These are phyloP conservation scores for Candida incommunis DNA, from an alignment of 805 yeast genomes.

Conservation along the genomic window DNA sequence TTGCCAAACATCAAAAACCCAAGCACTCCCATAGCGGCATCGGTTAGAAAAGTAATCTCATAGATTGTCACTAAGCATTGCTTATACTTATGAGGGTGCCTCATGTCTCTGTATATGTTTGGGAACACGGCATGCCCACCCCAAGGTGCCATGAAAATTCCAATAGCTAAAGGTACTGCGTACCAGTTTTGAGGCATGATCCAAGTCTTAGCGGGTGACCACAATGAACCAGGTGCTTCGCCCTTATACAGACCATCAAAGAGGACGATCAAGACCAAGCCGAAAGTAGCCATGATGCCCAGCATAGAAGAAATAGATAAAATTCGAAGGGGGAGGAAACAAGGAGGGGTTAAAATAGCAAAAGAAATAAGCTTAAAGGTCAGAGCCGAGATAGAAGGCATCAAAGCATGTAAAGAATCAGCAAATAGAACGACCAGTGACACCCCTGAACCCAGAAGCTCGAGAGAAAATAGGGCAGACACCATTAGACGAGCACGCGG, in stretches of 20 bases:
- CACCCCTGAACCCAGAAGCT: conserved; percentile 69
- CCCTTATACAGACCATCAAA: conserved; percentile 50
- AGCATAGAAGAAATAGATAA: conserved; percentile 53
- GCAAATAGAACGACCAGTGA: conserved; percentile 71
- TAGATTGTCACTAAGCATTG: conserved; percentile 43
- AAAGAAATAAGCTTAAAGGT: conserved; percentile 57
- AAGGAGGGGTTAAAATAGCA: conserved; percentile 60
- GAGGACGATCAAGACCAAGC: conserved; percentile 44
- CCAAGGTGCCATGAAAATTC: conserved; percentile 42
- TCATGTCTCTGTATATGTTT: conserved; percentile 57
- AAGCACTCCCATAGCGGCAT: conserved; percentile 43
- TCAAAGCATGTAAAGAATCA: conserved; percentile 64
- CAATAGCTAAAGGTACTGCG: conserved; percentile 28
- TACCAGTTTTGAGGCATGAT: conserved; percentile 50
- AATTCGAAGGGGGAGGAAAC: conserved; percentile 62
- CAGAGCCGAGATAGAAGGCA: conserved; percentile 36
- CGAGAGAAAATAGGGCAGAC: conserved; percentile 61
- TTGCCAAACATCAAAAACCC: conserved; percentile 74
- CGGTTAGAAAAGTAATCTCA: conserved; percentile 40
- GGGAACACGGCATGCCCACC: conserved; percentile 79
- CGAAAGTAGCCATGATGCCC: conserved; percentile 59
- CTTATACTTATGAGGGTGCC: conserved; percentile 46
- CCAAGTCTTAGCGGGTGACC: conserved; percentile 49
- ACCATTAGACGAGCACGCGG: conserved; percentile 58
- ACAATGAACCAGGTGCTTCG: conserved; percentile 60